These are phyloP conservation scores for Podosphaera leucotricha DNA, from an alignment of 2,329 filamentous ascomycete species.

Conservation along the genomic window DNA sequence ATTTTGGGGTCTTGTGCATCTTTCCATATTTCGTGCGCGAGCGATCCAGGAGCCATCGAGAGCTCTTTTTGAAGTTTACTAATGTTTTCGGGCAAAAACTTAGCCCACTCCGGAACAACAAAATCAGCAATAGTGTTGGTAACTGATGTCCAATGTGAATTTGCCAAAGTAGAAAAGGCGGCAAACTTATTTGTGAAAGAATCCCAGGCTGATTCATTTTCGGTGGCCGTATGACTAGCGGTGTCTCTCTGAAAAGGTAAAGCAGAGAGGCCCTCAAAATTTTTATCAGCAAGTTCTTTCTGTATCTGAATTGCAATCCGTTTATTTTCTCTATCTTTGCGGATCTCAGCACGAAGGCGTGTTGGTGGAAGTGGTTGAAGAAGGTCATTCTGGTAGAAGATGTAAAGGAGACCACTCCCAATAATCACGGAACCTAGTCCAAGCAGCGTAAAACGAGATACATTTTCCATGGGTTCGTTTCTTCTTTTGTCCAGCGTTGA, in stretches of 20 bases:
- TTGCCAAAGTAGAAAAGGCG: slow-evolving; percentile 26
- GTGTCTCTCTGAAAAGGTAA: slow-evolving; percentile 10
- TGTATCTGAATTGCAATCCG: slow-evolving; percentile 7
- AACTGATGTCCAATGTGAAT: slow-evolving; percentile 29
- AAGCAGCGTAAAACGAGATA: slow-evolving; percentile 5
- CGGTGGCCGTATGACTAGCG: slow-evolving; percentile 1
- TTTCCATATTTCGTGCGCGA: slow-evolving; percentile 82
- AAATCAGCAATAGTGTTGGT: slow-evolving; percentile 40
- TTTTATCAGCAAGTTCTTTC: slow-evolving; percentile 8
- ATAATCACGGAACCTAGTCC: slow-evolving; percentile 11
- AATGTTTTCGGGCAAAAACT: slow-evolving; percentile 48
- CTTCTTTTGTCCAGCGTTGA: not conserved
- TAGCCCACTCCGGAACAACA: slow-evolving; percentile 67
- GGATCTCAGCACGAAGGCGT: slow-evolving; percentile 8
- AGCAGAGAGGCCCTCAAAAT: slow-evolving; percentile 8
- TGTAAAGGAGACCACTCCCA: slow-evolving; percentile 10
- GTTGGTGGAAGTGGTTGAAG: slow-evolving; percentile 15
- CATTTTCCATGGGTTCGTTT: not conserved
- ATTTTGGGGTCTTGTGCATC: slow-evolving; percentile 66
- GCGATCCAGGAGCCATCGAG: slow-evolving; percentile 64
- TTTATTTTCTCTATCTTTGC: slow-evolving; percentile 6
- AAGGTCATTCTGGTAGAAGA: slow-evolving; percentile 14
- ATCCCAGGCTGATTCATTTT: slow-evolving; percentile 14
- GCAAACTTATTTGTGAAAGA: slow-evolving; percentile 13
- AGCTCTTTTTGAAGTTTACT: slow-evolving; percentile 71